Percentiles rank a stretch among this genome's conserved stretches.
phyloP scores from a whole-genome alignment of 495 filamentous ascomycete genomes.

The Annulohypoxylon nitens region DNA sequence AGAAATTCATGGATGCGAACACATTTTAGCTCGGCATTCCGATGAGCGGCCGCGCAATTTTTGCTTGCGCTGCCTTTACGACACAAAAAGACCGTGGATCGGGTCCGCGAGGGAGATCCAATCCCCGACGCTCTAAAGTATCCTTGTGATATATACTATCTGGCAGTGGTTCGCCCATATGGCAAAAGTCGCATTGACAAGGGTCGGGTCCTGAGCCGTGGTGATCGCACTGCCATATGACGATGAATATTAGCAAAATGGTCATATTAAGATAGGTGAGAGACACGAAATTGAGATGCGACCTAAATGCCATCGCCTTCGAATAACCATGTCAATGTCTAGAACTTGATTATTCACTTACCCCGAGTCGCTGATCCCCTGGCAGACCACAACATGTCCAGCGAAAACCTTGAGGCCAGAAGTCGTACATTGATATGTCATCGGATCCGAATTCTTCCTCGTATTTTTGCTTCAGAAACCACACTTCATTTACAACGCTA shows the following conservation, averaged over 20 bases:
- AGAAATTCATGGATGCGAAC: neutral
- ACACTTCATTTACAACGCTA: neutral
- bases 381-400: neutral
- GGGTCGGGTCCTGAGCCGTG: neutral
- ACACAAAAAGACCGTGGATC: neutral
- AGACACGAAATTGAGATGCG: neutral
- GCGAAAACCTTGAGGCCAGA: neutral
- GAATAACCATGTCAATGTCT: neutral
- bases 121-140: neutral
- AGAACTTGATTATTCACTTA: neutral
- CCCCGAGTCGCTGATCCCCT: neutral
- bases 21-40: neutral
- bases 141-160: neutral
- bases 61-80: neutral
- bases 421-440: neutral
- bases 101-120: neutral
- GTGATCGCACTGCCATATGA: conserved; percentile 2
- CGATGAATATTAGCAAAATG: neutral
- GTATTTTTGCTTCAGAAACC: neutral
- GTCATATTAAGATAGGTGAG: neutral
- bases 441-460: neutral
- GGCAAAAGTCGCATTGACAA: neutral
- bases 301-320: neutral
- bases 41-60: neutral
- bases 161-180: conserved; percentile 5